These are phyloP conservation scores for Solanum ahanhuiri DNA, from an alignment of 257 asterid genomes.

Conservation along the genomic window DNA sequence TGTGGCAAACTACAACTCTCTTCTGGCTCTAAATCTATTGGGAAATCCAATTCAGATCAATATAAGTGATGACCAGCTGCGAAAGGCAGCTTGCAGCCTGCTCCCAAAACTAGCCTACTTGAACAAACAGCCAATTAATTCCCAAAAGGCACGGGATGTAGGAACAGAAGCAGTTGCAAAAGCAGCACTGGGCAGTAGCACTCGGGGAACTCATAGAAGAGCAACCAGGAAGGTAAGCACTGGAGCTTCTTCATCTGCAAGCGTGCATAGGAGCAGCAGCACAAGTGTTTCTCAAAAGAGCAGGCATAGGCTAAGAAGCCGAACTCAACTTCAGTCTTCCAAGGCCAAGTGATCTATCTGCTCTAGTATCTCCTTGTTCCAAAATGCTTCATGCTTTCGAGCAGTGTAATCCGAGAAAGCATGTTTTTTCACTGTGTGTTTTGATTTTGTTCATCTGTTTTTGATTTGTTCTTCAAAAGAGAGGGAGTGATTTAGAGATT, in stretches of 20 bases:
- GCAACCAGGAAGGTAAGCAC: slow-evolving; percentile 24
- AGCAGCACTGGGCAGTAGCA: slow-evolving; percentile 43
- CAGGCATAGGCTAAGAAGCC: slow-evolving; percentile 35
- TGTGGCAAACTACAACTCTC: slow-evolving; percentile 63
- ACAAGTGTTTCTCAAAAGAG: slow-evolving; percentile 21
- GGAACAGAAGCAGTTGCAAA: slow-evolving; percentile 43
- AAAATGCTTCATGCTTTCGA: not conserved
- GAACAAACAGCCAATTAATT: slow-evolving; percentile 53
- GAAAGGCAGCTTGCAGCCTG: slow-evolving; percentile 48
- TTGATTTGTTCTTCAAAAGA: not conserved
- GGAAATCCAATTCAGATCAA: slow-evolving; percentile 77
- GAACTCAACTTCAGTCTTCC: slow-evolving; percentile 16
- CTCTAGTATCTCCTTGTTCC: not conserved
- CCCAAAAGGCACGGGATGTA: slow-evolving; percentile 53
- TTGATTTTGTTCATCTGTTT: not conserved
- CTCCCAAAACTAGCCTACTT: slow-evolving; percentile 55
- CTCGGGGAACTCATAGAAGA: slow-evolving; percentile 20
- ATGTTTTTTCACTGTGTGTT: not conserved
- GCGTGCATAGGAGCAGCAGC: slow-evolving; percentile 20
- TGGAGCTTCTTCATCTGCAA: slow-evolving; percentile 20
- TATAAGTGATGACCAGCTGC: slow-evolving; percentile 50
- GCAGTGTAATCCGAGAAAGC: not conserved
- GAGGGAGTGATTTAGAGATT: not conserved
- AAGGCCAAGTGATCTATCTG: slow-evolving; percentile 12
- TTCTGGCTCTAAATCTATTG: slow-evolving; percentile 53